Percentiles rank a stretch among this genome's conserved stretches.
Conservation (phyloP, 768 basidiomycete genomes). For the Hebeloma cylindrosporum region DNA sequence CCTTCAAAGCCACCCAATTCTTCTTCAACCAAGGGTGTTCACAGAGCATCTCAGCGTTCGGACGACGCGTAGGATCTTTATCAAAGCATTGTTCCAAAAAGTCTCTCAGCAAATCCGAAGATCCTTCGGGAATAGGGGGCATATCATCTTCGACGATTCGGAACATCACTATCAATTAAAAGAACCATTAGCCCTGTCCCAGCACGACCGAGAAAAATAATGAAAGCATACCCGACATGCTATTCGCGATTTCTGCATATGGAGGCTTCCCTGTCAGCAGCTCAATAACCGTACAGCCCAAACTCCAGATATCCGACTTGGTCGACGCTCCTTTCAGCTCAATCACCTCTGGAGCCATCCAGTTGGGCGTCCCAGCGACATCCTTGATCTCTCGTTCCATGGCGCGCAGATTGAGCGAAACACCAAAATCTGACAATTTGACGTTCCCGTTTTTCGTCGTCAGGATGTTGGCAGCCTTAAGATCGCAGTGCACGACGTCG, state of each 20-base stretch:
- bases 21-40: constrained; percentile 90
- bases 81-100: constrained; percentile 89
- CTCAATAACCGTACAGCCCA: constrained; percentile 94
- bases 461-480: constrained; percentile 99
- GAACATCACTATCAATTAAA: constrained; percentile 77
- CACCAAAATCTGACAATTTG: constrained; percentile 96
- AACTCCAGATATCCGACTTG: constrained; percentile 93
- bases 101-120: constrained; percentile 72
- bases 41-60: constrained; percentile 80
- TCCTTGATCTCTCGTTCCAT: constrained; percentile 84
- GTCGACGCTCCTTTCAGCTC: constrained; percentile 91
- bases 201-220: constrained; percentile 10
- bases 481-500: constrained; percentile 94
- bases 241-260: constrained; percentile 85
- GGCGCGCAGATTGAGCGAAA: constrained; percentile 91
- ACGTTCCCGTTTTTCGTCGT: constrained; percentile 97
- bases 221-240: constrained; percentile 74
- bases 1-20: constrained; percentile 79
- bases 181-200: constrained; percentile 5
- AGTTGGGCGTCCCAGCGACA: constrained; percentile 94
- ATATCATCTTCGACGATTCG: constrained; percentile 92
- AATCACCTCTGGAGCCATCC: constrained; percentile 99
- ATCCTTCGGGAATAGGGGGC: constrained; percentile 82
- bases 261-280: constrained; percentile 91
- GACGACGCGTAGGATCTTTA: constrained; percentile 83